phyloP scores from a whole-genome alignment of 768 basidiomycete genomes.

The Lactarius sanguifluus region DNA sequence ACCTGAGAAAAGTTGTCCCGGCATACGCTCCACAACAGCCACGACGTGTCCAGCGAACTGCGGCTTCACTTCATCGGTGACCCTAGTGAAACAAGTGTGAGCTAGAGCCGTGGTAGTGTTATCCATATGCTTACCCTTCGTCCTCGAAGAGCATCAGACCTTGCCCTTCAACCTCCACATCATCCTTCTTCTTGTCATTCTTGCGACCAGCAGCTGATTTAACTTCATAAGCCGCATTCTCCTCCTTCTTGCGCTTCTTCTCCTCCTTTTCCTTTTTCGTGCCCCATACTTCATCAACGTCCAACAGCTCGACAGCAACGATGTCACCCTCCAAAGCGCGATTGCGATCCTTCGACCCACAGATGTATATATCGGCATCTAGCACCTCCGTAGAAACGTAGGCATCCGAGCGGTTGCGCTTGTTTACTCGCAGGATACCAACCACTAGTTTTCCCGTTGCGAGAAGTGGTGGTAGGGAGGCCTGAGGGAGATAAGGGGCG shows the following conservation, averaged over 20 bases:
- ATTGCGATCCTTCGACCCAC: conserved; percentile 98
- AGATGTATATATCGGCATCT: conserved; percentile 98
- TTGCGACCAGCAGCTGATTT: conserved; percentile 74
- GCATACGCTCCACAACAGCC: conserved; percentile 99
- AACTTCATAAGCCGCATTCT: conserved; percentile 92
- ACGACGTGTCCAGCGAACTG: conserved; percentile 99
- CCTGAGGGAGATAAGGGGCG: conserved; percentile 97
- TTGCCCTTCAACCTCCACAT: conserved; percentile 99
- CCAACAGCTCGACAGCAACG: conserved; percentile 94
- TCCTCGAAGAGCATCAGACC: conserved; percentile 96
- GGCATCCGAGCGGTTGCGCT: conserved; percentile 96
- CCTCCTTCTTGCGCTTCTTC: conserved; percentile 99
- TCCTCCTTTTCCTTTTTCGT: conserved; percentile 99
- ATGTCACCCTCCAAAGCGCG: conserved; percentile 98
- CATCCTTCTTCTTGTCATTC: conserved; percentile 99
- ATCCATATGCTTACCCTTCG: conserved; percentile 66
- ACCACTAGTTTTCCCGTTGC: conserved; percentile 97
- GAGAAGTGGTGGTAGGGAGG: conserved; percentile 92
- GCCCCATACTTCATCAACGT: conserved; percentile 97
- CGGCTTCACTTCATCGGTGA: conserved; percentile 97
- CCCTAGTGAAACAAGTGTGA: conserved; percentile 47
- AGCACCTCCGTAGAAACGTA: conserved; percentile 98
- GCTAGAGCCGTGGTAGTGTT: conserved; percentile 3
- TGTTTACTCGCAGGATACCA: conserved; percentile 95
- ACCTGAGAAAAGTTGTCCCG: conserved; percentile 96